Evolutionary conservation across 75 land plant species (phyloP), one percentile per base, ranked within the genome.

Genomic region (Selaginella tamariscina): DNA sequence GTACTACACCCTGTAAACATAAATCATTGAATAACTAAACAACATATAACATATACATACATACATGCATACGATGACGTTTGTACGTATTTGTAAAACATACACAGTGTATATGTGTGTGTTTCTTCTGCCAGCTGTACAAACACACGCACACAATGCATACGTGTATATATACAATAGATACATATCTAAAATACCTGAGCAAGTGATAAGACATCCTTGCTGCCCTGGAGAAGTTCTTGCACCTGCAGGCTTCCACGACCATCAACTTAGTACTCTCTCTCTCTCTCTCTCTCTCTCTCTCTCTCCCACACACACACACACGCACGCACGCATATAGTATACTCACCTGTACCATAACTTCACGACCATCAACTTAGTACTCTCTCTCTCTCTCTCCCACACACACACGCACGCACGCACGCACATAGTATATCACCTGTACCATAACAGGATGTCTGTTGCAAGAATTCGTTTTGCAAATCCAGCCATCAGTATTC

Each of bases 371-470:
- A 39, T 5, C 49, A 39, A 39, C 49, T 5, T 39, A 5, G 15
- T 15, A 39, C 49, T 39, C 15, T 15, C 49, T 39, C 49, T 39
- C 49, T 39, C 15, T 5, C 49, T 39, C 49, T 39, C 49, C 15
- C 15, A 5, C 49, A 5, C 49, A 5, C 49, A 5, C 15, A 5
- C 49, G 15, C 11, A 5, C 15, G 11, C 49, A n/a, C n/a, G n/a
- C n/a, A n/a, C n/a, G n/a, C 18, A 65, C 18, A 1, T 1, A 56
- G 63, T 32, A 22, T 30, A 13, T 55, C 64, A 88, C 98, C 91
- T 86, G 70, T 44, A 89, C 88, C 98, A 94, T 94, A 55, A 94
- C 88, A 1, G 98, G 98, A 39, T 83, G 1, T 94, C 95, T 27
- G 91, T 94, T 57, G 77, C 88, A 80, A 94, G 27, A 67, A 75